A percentile compares a stretch with the other conserved stretches of the same genome.
Evolutionary conservation across 176 grass and related monocot genomes (phyloP).

Genomic region (Triticum timopheevii): DNA sequence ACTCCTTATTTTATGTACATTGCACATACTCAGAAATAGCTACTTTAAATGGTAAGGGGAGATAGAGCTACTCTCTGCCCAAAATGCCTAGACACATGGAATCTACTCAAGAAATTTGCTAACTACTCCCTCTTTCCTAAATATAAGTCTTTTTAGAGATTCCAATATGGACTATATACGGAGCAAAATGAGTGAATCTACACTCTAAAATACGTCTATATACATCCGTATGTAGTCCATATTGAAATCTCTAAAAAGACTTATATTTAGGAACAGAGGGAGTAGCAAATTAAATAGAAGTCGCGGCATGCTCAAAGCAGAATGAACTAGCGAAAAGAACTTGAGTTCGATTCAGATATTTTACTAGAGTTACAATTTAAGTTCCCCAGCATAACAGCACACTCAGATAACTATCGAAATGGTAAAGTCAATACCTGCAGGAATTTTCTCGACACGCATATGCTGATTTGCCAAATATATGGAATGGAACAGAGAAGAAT

Average conservation of each 20-base stretch:
- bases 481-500: constrained; percentile 97
- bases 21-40: background rate
- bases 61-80: background rate
- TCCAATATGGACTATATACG: too few species aligned
- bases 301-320: background rate
- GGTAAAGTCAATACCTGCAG: constrained; percentile 68
- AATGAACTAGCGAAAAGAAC: constrained; percentile 6
- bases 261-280: too few species aligned
- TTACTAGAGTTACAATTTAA: constrained; percentile 6
- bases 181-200: too few species aligned
- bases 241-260: too few species aligned
- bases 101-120: background rate
- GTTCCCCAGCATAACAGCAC: constrained; percentile 15
- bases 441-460: constrained; percentile 76
- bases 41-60: background rate
- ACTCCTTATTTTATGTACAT: background rate
- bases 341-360: background rate
- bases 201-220: too few species aligned
- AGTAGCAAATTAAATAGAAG: background rate
- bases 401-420: constrained; percentile 18
- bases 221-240: too few species aligned
- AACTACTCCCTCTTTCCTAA: background rate
- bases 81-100: background rate
- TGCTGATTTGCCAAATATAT: constrained; percentile 97
- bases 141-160: too few species aligned